Base-by-base conservation (phyloP, 2,329 filamentous ascomycete genomes). In the Colletotrichum camelliae region DNA sequence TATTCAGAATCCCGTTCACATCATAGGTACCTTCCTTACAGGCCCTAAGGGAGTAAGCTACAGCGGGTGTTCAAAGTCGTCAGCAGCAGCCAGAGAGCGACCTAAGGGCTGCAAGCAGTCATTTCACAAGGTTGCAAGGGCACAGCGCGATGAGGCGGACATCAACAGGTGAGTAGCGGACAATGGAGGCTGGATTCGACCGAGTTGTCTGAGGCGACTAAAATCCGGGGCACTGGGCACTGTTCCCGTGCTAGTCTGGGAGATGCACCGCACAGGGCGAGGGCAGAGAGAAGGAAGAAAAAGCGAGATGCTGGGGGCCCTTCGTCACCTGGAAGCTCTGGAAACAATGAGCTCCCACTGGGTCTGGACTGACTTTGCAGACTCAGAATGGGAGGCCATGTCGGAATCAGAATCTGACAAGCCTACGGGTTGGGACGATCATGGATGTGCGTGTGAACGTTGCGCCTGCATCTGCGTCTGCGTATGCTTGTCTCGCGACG, bases 401-500 rank as follows among this genome's bases (percentile, higher is more conserved):
- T 70, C 65, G 57, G 57, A 70, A 73, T 64, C 70, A 62, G 29
- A 70, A 74, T 55, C 24, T 27, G 71, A 64, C 71, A 70, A 43
- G 52, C 62, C 43, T 52, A 21, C 43, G 43, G 43, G 24, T 68
- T 68, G 52, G 70, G 70, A 72, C 48, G 69, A 72, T 72, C 43
- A 58, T 48, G 31, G 48, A 72, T 60, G 69, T 71, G 77, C 37
- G 71, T 70, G 67, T 57, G 76, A 64, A 75, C 71, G 64, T 73
- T 78, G 43, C 43, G 3, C 43, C 43, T 21, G 43, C 43, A 13
- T 12, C 43, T 21, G n/a, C 43, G 78, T 24, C 57, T 60, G 15
- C 57, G 31, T n/a, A 39, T 21, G 60, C 70, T 57, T 64, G 35
- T 29, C 77, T 81, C 81, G 27, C 27, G 12, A n/a, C 29, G 29